phyloP scores from a whole-genome alignment of 768 basidiomycete species.

The Trametes punicea region DNA sequence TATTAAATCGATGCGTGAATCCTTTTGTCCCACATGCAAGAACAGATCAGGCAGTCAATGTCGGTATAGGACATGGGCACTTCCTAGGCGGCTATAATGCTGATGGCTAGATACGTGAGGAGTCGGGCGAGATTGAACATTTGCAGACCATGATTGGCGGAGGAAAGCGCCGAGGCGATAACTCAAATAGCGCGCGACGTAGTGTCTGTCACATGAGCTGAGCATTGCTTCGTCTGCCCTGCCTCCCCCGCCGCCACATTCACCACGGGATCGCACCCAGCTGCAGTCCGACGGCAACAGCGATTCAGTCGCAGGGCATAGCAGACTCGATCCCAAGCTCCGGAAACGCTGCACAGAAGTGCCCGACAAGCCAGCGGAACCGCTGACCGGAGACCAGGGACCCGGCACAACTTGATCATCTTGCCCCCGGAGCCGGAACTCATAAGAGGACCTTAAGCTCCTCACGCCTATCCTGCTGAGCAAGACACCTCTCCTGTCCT shows the following conservation, averaged over 20 bases:
- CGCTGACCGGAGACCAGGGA: neutral
- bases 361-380: neutral
- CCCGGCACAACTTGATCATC: slow-evolving; percentile 1
- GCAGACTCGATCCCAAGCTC: neutral
- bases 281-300: too few species aligned
- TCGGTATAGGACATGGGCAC: too few species aligned
- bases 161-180: too few species aligned
- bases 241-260: neutral
- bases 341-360: neutral
- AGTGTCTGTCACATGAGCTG: neutral
- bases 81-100: too few species aligned
- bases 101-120: too few species aligned
- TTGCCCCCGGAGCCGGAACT: neutral
- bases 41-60: too few species aligned
- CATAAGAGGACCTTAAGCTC: neutral
- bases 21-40: too few species aligned
- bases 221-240: neutral
- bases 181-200: neutral
- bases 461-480: neutral
- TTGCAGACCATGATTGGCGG: neutral
- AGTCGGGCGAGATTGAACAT: neutral
- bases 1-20: too few species aligned
- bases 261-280: neutral
- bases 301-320: neutral
- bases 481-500: neutral